Percentiles rank a stretch among this genome's conserved stretches.
Evolutionary conservation across 1,139 yeast species (phyloP).

Genomic region (Pneumocystis canis): DNA sequence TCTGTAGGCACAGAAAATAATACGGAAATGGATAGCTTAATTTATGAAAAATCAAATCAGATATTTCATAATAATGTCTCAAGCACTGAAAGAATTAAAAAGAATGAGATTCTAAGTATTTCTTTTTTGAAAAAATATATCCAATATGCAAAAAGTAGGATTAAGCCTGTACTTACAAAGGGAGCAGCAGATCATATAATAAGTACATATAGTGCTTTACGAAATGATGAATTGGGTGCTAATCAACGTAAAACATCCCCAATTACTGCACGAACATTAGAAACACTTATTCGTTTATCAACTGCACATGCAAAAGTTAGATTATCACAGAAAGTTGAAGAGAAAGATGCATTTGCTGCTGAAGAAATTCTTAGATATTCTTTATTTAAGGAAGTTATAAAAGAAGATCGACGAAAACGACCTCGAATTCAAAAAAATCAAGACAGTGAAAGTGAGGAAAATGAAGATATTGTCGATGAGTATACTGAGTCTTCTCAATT

Average conservation of each 20-base stretch:
- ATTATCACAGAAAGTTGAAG: constrained; percentile 57
- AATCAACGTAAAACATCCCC: constrained; percentile 82
- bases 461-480: constrained; percentile 19
- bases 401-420: constrained; percentile 24
- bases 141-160: constrained; percentile 84
- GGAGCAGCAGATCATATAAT: constrained; percentile 75
- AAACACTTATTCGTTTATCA: constrained; percentile 84
- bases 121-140: constrained; percentile 82
- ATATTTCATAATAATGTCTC: constrained; percentile 70
- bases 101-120: constrained; percentile 57
- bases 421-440: constrained; percentile 17
- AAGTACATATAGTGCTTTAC: constrained; percentile 57
- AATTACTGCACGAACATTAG: constrained; percentile 93
- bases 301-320: constrained; percentile 96
- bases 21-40: constrained; percentile 39
- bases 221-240: constrained; percentile 63
- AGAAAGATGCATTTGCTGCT: constrained; percentile 73
- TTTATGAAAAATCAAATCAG: constrained; percentile 72
- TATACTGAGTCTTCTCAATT: constrained; percentile 18
- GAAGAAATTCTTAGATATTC: constrained; percentile 76
- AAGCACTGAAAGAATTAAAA: constrained; percentile 26
- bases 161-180: constrained; percentile 65
- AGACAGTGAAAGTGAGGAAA: constrained; percentile 20
- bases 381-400: constrained; percentile 55
- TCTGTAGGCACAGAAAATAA: constrained; percentile 18